Conservation (phyloP, 2,329 filamentous ascomycete species). For the Xylaria sp. region DNA sequence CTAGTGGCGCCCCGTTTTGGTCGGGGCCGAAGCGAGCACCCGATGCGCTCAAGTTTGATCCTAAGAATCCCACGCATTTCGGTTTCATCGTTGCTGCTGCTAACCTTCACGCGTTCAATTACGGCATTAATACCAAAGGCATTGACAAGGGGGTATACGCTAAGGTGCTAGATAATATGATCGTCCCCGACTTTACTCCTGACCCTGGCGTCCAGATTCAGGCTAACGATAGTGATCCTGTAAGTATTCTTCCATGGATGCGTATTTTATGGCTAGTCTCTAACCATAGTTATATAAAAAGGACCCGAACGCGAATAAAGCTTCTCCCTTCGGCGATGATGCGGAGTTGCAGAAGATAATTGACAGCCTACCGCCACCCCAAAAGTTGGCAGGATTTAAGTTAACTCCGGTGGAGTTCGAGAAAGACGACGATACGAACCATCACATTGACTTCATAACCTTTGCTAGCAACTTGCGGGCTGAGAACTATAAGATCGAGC, state of each 20-base stretch:
- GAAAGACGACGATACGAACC: conserved; percentile 97
- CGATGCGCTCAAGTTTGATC: conserved; percentile 88
- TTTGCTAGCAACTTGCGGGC: conserved; percentile 96
- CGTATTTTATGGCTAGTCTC: not conserved
- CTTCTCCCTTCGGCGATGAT: conserved; percentile 74
- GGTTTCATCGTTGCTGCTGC: conserved; percentile 88
- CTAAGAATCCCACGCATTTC: conserved; percentile 85
- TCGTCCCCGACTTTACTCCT: conserved; percentile 93
- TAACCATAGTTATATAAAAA: conserved; percentile 43
- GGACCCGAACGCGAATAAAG: conserved; percentile 88
- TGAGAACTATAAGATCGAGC: conserved; percentile 96
- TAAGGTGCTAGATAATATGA: conserved; percentile 88
- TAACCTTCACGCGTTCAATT: conserved; percentile 97
- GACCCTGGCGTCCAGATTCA: conserved; percentile 95
- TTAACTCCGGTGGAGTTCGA: conserved; percentile 95
- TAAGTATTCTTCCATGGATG: conserved; percentile 54
- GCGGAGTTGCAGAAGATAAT: conserved; percentile 80
- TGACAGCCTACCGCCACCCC: conserved; percentile 79
- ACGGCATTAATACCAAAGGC: conserved; percentile 89
- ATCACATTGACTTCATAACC: conserved; percentile 99
- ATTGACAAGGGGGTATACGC: conserved; percentile 77
- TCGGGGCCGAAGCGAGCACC: conserved; percentile 98
- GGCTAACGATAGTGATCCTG: conserved; percentile 91
- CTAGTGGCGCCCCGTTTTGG: conserved; percentile 93
- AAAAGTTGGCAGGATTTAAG: conserved; percentile 86